Conservation (phyloP, 305 asterid species). For the Rubia tinctorum region DNA sequence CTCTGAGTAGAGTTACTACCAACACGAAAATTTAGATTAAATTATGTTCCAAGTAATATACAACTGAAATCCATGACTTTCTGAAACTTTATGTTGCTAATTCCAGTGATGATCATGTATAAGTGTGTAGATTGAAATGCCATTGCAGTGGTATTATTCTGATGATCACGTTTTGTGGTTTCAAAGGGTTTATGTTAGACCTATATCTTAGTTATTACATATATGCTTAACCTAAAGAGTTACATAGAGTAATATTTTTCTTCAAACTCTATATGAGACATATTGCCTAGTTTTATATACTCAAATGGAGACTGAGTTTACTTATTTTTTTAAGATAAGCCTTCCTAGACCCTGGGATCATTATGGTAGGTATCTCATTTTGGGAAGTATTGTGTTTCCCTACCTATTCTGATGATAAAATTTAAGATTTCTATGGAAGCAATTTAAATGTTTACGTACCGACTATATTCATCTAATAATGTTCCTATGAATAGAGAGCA, state of each 20-base stretch:
- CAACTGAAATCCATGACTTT: background rate
- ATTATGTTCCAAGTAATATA: background rate
- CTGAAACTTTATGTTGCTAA: background rate
- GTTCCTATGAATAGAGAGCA: constrained; percentile 70
- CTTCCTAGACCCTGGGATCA: background rate
- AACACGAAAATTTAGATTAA: background rate
- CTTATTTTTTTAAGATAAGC: background rate
- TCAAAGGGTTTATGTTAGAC: background rate
- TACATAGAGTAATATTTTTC: too few species aligned
- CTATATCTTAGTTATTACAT: too few species aligned
- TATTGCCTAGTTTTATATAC: background rate
- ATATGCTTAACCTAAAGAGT: too few species aligned
- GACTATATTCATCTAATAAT: constrained; percentile 16
- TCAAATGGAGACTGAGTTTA: background rate
- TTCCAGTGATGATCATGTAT: background rate
- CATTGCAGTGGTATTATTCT: background rate
- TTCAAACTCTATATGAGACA: too few species aligned
- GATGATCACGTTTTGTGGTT: background rate
- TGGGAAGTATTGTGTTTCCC: background rate
- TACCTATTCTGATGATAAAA: background rate
- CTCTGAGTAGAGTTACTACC: background rate
- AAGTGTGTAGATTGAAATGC: background rate
- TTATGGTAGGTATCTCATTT: background rate
- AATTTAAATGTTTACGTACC: background rate
- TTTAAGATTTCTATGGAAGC: background rate